A percentile compares a stretch with the other conserved stretches of the same genome.
Conservation (phyloP, 345 rosid genomes). For the Bruguiera gymnorhiza region DNA sequence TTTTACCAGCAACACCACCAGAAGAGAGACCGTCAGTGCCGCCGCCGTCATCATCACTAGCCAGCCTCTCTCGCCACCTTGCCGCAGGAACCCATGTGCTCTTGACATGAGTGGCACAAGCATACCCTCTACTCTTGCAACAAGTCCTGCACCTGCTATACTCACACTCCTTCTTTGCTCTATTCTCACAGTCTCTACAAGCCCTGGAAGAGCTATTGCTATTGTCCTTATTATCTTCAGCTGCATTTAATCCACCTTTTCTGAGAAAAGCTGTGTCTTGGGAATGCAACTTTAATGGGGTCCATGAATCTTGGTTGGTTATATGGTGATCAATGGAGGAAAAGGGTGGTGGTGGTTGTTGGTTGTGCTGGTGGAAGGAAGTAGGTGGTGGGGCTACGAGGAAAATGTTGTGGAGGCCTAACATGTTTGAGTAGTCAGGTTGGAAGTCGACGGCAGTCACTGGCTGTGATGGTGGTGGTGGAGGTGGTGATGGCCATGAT, state of each 20-base stretch:
- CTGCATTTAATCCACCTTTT: constrained; percentile 15
- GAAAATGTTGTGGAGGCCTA: constrained; percentile 63
- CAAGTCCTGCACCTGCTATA: constrained; percentile 75
- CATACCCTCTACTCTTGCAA: constrained; percentile 67
- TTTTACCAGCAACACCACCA: constrained; percentile 38
- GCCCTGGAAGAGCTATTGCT: constrained; percentile 31
- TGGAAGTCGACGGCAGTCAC: constrained; percentile 22
- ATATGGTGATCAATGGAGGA: neutral
- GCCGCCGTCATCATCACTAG: constrained; percentile 15
- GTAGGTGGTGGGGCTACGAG: constrained; percentile 46
- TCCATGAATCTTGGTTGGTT: constrained; percentile 17
- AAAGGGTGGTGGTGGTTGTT: neutral
- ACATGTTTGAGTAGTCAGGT: constrained; percentile 42
- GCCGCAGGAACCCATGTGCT: constrained; percentile 83
- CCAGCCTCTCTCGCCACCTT: constrained; percentile 37
- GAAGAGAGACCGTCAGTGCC: constrained; percentile 51
- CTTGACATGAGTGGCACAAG: constrained; percentile 72
- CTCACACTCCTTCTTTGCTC: constrained; percentile 76
- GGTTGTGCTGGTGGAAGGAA: constrained; percentile 19
- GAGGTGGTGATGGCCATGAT: constrained; percentile 14
- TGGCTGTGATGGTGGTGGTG: constrained; percentile 1
- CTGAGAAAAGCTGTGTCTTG: constrained; percentile 23
- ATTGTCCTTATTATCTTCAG: constrained; percentile 15
- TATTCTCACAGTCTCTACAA: constrained; percentile 75
- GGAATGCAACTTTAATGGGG: neutral